phyloP scores from a whole-genome alignment of 805 yeast species.

The Pichia scutulata region DNA sequence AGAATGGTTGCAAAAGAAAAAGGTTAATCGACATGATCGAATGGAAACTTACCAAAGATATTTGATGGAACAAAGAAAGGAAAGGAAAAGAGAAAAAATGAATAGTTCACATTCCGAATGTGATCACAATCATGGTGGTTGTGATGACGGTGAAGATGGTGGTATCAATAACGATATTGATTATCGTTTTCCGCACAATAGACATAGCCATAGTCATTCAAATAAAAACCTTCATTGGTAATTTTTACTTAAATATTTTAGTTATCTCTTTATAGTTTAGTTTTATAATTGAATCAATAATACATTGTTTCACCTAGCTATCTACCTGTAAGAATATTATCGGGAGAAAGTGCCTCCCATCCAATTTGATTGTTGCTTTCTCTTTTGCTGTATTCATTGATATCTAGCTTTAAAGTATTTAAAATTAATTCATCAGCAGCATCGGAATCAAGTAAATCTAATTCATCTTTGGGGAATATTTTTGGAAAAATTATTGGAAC shows the following conservation, averaged over 20 bases:
- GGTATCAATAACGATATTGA: not conserved
- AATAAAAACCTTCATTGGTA: not conserved
- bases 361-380: not conserved
- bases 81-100: constrained; percentile 10
- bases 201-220: not conserved
- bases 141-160: not conserved
- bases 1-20: constrained; percentile 34
- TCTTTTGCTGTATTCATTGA: not conserved
- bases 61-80: constrained; percentile 10
- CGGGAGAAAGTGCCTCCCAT: not conserved
- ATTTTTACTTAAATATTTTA: no score
- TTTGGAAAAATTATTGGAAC: constrained; percentile 51
- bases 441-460: constrained; percentile 51
- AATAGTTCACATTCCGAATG: not conserved
- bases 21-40: constrained; percentile 28
- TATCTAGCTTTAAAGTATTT: constrained; percentile 20
- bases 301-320: not conserved
- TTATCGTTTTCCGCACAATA: not conserved
- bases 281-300: not conserved
- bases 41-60: constrained; percentile 14
- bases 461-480: constrained; percentile 53
- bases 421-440: constrained; percentile 30
- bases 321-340: not conserved
- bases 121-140: not conserved
- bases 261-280: no score